Base-by-base conservation (phyloP, 768 basidiomycete genomes). In the Hygrophorus pudorinus region DNA sequence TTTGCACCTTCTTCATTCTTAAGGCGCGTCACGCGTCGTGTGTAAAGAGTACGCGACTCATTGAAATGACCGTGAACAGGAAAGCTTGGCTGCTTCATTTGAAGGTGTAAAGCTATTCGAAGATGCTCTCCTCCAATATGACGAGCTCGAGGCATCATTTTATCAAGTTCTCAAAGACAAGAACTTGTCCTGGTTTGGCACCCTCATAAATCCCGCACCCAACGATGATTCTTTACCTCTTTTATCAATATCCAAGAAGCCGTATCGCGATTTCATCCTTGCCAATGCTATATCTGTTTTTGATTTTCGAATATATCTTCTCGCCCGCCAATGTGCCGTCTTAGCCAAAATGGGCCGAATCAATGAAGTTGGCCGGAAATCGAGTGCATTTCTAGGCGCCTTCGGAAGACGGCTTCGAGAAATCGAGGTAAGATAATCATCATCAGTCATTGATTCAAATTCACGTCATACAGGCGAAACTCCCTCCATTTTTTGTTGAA, bases 1-100 rank as follows among this genome's bases (percentile, higher is more conserved):
- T 96, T 58, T 93, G 92, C 59, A 92, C 86, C 0, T 98, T 93
- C 67, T 97, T 97, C 62, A 79, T 92, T 41, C 69, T 93, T 30
- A 99, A 98, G 79, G 94, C 90, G 47, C 42, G 42, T 45, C 31
- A 35, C 42, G 20, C 18, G 24, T 21, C 33, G 29, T 39, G 41
- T 38, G 38, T 16, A 45, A 53, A 18, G 18, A 14, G n/a, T 16
- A n/a, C 28, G 6, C 11, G 28, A 44, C 27, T 44, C 3, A 34
- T 38, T 29, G 20, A 21, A 13, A 21, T 45, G 16, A 7, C 7
- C 24, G 6, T 7, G 3, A 30, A 40, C 55, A 98, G 94, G 96
- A 98, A 78, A 92, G 86, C 49, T 68, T 99, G 27, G 92, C 96
- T 4, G 75, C 71, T 45, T 94, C 93, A 0, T 93, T 90, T 54